phyloP scores from a whole-genome alignment of 306 rosid genomes.

The Luffa acutangula region DNA sequence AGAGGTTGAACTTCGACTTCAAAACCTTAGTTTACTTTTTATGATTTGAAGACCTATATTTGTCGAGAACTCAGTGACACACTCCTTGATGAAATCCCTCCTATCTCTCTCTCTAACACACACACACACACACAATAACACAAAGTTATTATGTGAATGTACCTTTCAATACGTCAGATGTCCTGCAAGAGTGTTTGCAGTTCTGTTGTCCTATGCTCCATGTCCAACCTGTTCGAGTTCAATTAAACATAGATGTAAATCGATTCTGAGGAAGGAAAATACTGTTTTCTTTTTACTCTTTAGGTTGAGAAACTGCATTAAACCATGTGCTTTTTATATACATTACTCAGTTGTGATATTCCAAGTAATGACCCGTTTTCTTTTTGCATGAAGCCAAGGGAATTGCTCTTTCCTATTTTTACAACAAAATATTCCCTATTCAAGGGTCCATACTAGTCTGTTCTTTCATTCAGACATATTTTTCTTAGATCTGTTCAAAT shows the following conservation, averaged over 20 bases:
- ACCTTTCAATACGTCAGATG: neutral
- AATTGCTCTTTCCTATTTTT: neutral
- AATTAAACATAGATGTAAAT: neutral
- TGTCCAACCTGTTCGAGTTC: neutral
- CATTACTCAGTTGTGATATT: neutral
- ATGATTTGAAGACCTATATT: neutral
- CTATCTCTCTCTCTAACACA: neutral
- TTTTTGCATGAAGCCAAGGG: neutral
- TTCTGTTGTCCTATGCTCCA: neutral
- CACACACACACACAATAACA: neutral
- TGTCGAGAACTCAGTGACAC: neutral
- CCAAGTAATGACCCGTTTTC: neutral
- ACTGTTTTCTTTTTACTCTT: neutral
- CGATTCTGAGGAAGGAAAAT: neutral
- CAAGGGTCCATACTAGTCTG: neutral
- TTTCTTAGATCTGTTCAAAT: neutral
- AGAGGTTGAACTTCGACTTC: neutral
- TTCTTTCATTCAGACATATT: neutral
- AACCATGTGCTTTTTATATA: neutral
- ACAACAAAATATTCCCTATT: neutral
- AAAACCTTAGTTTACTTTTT: neutral
- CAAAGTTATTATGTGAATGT: neutral
- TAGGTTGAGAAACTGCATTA: neutral
- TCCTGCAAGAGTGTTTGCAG: neutral
- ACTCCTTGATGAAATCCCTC: neutral